Evolutionary conservation across 176 grass and related monocot genomes (phyloP).

Genomic region (Triticum aestivum): DNA sequence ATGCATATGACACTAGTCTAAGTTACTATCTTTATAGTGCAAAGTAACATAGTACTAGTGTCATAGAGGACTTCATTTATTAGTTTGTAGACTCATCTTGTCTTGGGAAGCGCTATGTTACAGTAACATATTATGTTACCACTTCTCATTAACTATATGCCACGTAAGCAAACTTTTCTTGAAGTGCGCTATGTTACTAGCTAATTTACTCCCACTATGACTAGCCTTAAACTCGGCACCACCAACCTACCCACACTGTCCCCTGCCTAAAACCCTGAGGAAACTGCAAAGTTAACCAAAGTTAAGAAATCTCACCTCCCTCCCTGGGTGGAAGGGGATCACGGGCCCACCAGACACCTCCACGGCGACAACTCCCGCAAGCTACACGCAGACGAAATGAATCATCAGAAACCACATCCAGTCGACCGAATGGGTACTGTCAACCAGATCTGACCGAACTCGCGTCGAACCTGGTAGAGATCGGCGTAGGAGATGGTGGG

Average conservation of each 20-base stretch:
- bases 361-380: conserved; percentile 67
- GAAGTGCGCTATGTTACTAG: too few relatives aligned
- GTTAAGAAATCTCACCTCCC: conserved; percentile 47
- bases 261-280: conserved; percentile 21
- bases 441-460: neutral
- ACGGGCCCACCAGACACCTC: conserved; percentile 57
- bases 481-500: conserved; percentile 84
- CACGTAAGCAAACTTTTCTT: too few relatives aligned
- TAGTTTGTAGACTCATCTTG: too few relatives aligned
- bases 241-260: neutral
- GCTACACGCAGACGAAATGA: neutral
- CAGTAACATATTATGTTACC: too few relatives aligned
- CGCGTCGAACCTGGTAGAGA: conserved; percentile 65
- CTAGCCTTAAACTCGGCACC: neutral
- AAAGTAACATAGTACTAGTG: too few relatives aligned
- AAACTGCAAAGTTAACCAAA: neutral
- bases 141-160: too few relatives aligned
- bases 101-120: too few relatives aligned
- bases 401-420: conserved; percentile 19
- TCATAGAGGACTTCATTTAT: too few relatives aligned
- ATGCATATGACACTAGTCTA: too few relatives aligned
- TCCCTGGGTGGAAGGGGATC: conserved; percentile 59
- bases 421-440: neutral
- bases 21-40: too few relatives aligned
- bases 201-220: too few relatives aligned